Evolutionary conservation across 1,284 basidiomycete species (phyloP).

Genomic region (Tranzscheliella williamsii): DNA sequence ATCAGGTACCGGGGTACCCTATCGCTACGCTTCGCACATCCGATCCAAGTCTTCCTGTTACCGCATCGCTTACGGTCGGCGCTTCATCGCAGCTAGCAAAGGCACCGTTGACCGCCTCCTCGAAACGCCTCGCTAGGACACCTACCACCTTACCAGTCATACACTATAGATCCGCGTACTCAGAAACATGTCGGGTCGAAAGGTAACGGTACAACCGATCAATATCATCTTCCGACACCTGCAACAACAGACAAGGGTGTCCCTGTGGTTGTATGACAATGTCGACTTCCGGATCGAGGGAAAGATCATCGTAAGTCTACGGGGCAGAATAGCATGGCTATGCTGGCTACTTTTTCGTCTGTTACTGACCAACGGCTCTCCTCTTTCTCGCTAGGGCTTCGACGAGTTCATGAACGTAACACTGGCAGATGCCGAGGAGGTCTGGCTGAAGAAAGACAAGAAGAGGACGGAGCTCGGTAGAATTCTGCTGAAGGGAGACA

Average conservation of each 20-base stretch:
- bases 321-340: no score
- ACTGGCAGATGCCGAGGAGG: slow-evolving; percentile 91
- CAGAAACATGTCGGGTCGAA: slow-evolving; percentile 32
- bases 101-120: no score
- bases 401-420: slow-evolving; percentile 99
- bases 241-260: slow-evolving; percentile 84
- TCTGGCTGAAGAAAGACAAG: slow-evolving; percentile 65
- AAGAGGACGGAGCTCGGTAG: slow-evolving; percentile 52
- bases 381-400: slow-evolving; percentile 72
- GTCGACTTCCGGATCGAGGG: slow-evolving; percentile 96
- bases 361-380: no score
- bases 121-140: no score
- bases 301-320: slow-evolving; percentile 74
- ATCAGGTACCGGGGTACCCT: no score
- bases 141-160: no score
- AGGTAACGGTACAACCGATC: slow-evolving; percentile 55
- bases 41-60: no score
- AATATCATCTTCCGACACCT: slow-evolving; percentile 99
- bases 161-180: no score
- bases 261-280: slow-evolving; percentile 97
- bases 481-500: slow-evolving; percentile 54
- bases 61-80: no score
- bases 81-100: no score
- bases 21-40: no score
- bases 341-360: no score